Evolutionary conservation across 2,329 filamentous ascomycete genomes (phyloP).

Genomic region (Dactylellina sp.): DNA sequence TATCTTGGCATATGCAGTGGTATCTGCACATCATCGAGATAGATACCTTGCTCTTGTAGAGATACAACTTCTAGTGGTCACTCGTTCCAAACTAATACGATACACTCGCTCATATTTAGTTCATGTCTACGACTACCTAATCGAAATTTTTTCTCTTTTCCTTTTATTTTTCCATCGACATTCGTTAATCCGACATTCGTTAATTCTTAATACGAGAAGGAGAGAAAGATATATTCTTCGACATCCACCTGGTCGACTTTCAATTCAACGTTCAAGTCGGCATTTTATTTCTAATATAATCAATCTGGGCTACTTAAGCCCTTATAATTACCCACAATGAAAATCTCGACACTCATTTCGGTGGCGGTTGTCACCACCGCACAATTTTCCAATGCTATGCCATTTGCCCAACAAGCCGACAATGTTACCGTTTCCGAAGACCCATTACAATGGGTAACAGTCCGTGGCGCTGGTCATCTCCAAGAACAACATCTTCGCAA

Average conservation of each 20-base stretch:
- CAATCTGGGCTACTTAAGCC: neutral
- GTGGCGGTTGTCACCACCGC: slow-evolving; percentile 25
- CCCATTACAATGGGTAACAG: neutral
- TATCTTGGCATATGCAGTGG: slow-evolving; percentile 43
- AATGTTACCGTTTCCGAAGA: neutral
- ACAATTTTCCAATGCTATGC: slow-evolving; percentile 21
- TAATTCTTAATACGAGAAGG: slow-evolving; percentile 14
- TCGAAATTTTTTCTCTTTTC: neutral
- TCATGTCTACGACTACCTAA: slow-evolving; percentile 19
- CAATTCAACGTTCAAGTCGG: slow-evolving; percentile 17
- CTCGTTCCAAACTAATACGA: slow-evolving; percentile 36
- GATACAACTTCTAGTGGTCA: neutral
- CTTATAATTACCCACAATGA: slow-evolving; percentile 16
- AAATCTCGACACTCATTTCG: slow-evolving; percentile 43
- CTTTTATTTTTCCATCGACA: slow-evolving; percentile 24
- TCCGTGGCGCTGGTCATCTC: slow-evolving; percentile 13
- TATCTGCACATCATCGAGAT: slow-evolving; percentile 8
- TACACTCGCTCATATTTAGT: slow-evolving; percentile 43
- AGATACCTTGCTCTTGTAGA: slow-evolving; percentile 18
- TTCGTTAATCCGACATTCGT: slow-evolving; percentile 42
- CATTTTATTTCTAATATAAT: slow-evolving; percentile 33
- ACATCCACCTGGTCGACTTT: slow-evolving; percentile 6
- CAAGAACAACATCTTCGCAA: slow-evolving; percentile 21
- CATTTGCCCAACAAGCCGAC: neutral
- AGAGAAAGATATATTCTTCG: neutral